Conservation (phyloP, 306 rosid genomes). For the Castanea sativa region DNA sequence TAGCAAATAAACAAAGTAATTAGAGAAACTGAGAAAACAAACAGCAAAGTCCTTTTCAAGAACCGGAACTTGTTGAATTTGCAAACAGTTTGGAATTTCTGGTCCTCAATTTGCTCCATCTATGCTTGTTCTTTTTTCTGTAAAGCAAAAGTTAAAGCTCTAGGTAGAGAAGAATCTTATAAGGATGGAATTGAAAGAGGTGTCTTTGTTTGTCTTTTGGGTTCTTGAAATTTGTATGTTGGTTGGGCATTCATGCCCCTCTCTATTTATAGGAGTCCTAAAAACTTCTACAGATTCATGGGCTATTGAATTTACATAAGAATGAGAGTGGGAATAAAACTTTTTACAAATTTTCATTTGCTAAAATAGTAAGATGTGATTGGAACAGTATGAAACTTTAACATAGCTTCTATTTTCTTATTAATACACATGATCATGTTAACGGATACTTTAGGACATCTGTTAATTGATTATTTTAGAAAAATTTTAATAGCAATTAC, state of each 20-base stretch:
- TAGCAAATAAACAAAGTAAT: conserved; percentile 38
- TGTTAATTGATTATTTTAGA: too few relatives aligned
- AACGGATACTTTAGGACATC: too few relatives aligned
- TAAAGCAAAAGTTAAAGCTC: neutral
- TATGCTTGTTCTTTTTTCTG: neutral
- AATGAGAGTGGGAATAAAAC: too few relatives aligned
- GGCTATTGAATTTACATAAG: conserved; percentile 8
- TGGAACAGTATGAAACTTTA: too few relatives aligned
- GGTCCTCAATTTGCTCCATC: conserved; percentile 30
- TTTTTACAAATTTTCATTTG: too few relatives aligned
- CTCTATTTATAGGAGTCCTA: conserved; percentile 29
- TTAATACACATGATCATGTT: too few relatives aligned
- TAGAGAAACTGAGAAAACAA: conserved; percentile 34
- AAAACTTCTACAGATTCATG: conserved; percentile 11
- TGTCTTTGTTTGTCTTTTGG: neutral
- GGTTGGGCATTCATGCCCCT: conserved; percentile 2
- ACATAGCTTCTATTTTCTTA: too few relatives aligned
- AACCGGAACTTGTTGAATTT: conserved; percentile 16
- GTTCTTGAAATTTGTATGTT: neutral
- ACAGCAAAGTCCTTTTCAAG: conserved; percentile 33
- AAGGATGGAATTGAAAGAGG: conserved; percentile 5
- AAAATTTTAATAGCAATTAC: too few relatives aligned
- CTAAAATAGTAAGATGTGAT: too few relatives aligned
- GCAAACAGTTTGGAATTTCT: conserved; percentile 13
- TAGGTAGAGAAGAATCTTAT: neutral